Evolutionary conservation across 352 stramenopile species (phyloP).

Genomic region (Blastocystis sp.): DNA sequence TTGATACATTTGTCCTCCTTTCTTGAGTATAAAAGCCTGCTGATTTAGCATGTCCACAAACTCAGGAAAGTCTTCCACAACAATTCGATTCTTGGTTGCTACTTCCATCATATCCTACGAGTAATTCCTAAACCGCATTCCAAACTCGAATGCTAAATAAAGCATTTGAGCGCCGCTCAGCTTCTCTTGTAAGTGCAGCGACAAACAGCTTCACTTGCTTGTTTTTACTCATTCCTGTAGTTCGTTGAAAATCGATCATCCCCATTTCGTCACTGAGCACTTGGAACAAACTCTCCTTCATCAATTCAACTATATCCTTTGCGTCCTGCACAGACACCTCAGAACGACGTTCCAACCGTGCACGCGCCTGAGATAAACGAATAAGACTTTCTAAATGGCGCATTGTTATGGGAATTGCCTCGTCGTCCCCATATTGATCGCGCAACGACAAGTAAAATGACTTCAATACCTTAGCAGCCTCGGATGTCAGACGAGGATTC

Average conservation of each 20-base stretch:
- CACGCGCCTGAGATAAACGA: constrained; percentile 81
- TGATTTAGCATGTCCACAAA: constrained; percentile 79
- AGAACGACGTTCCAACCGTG: constrained; percentile 85
- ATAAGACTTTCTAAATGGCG: constrained; percentile 89
- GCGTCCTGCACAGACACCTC: constrained; percentile 85
- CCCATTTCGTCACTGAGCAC: constrained; percentile 80
- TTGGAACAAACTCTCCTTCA: constrained; percentile 84
- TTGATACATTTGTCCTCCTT: constrained; percentile 74
- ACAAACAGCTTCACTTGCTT: constrained; percentile 78
- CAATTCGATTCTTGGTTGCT: constrained; percentile 67
- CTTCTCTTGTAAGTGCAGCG: constrained; percentile 72
- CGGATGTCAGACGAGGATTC: constrained; percentile 74
- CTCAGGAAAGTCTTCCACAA: constrained; percentile 76
- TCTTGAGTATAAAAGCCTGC: constrained; percentile 77
- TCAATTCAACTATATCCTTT: constrained; percentile 90
- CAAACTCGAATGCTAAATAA: constrained; percentile 75
- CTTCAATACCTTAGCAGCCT: constrained; percentile 69
- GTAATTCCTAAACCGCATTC: neutral
- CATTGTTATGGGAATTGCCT: constrained; percentile 81
- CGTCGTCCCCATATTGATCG: constrained; percentile 68
- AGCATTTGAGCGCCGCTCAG: constrained; percentile 69
- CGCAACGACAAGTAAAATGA: constrained; percentile 81
- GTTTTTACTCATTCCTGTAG: constrained; percentile 64
- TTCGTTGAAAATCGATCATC: constrained; percentile 77
- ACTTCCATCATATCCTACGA: constrained; percentile 64